Percentiles rank a stretch among this genome's conserved stretches.
Evolutionary conservation across 371 early-diverging fungal species (phyloP).

Genomic region (Mortierella sp.): DNA sequence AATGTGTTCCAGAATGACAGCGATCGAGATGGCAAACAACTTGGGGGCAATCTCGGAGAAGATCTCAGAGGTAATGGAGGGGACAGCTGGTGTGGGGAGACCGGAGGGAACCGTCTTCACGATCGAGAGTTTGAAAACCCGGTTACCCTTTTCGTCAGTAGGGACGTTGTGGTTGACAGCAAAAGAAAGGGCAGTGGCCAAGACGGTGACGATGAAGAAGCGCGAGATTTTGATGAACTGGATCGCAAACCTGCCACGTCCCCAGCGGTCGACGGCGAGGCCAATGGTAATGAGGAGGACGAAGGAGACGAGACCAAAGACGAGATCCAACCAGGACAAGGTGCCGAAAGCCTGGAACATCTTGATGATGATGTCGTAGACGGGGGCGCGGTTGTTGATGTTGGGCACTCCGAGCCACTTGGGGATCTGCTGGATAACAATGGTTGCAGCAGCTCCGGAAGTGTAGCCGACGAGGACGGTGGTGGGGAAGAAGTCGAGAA

Average conservation of each 20-base stretch:
- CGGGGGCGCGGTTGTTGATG: constrained; percentile 71
- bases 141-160: constrained; percentile 28
- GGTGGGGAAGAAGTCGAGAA: constrained; percentile 88
- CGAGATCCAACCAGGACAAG: constrained; percentile 66
- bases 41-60: constrained; percentile 64
- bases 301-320: constrained; percentile 70
- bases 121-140: constrained; percentile 59
- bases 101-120: constrained; percentile 82
- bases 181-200: constrained; percentile 82
- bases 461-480: constrained; percentile 84
- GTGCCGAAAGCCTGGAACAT: constrained; percentile 63
- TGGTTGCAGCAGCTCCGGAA: constrained; percentile 81
- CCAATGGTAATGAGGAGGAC: constrained; percentile 62
- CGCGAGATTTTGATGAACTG: constrained; percentile 71
- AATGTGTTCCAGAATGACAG: constrained; percentile 89
- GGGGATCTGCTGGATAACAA: constrained; percentile 84
- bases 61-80: constrained; percentile 61
- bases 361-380: constrained; percentile 72
- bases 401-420: constrained; percentile 80
- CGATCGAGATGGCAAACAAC: constrained; percentile 77
- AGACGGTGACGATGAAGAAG: constrained; percentile 81
- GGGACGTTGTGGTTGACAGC: constrained; percentile 63
- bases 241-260: constrained; percentile 49
- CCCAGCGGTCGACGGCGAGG: constrained; percentile 58
- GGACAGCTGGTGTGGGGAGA: constrained; percentile 71